These are phyloP conservation scores for Penicillium antarcticum DNA, from an alignment of 495 filamentous ascomycete genomes.

Conservation along the genomic window DNA sequence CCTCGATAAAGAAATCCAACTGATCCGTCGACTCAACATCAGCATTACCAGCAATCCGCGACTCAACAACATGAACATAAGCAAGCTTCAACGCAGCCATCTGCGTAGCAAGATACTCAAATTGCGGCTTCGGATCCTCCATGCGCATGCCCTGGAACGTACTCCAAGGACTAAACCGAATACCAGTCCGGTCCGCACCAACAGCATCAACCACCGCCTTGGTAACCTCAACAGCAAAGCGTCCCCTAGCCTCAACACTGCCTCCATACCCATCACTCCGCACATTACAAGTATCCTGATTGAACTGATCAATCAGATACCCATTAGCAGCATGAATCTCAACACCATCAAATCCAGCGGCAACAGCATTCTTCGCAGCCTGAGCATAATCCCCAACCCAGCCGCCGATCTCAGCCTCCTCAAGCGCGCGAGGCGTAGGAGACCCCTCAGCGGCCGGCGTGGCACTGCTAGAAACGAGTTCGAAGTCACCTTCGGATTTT, in stretches of 20 bases:
- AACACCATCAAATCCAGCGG: conserved; percentile 73
- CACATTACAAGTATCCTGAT: conserved; percentile 58
- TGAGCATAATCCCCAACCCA: conserved; percentile 55
- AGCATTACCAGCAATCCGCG: conserved; percentile 44
- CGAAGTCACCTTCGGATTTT: conserved; percentile 25
- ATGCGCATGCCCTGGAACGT: conserved; percentile 68
- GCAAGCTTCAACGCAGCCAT: conserved; percentile 56
- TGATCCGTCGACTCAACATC: conserved; percentile 41
- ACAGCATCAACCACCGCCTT: conserved; percentile 61
- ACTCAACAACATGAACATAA: conserved; percentile 64
- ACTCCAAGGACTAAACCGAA: conserved; percentile 64
- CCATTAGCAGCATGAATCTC: conserved; percentile 75
- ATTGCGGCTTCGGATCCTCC: conserved; percentile 61
- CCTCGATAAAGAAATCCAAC: conserved; percentile 46
- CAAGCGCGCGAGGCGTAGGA: conserved; percentile 46
- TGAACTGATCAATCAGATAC: conserved; percentile 74
- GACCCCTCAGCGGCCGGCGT: conserved; percentile 33
- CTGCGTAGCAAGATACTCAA: conserved; percentile 51
- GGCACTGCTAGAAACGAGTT: conserved; percentile 49
- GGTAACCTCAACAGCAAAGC: conserved; percentile 62
- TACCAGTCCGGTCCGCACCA: conserved; percentile 58
- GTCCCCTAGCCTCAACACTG: conserved; percentile 66
- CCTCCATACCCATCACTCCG: conserved; percentile 68
- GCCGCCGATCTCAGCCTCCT: conserved; percentile 53
- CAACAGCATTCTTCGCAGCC: conserved; percentile 61